Base-by-base conservation (phyloP, 164 flowering plant genomes). In the Tetracentron sinense region DNA sequence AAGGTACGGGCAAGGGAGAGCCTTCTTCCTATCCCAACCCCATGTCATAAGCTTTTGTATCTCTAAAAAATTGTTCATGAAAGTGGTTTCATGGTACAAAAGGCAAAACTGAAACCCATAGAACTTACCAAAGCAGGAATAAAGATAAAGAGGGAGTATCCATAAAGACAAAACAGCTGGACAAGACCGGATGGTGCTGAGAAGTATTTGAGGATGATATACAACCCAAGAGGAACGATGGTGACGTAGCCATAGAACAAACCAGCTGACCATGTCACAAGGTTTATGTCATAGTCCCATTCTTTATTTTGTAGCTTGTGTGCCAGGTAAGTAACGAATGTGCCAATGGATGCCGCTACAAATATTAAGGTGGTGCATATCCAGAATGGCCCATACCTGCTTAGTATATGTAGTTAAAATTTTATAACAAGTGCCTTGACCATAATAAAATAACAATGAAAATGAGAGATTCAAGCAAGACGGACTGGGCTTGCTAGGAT, bases 311-410 rank as follows among this genome's bases (percentile, higher is more conserved):
- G 78, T 65, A 90, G 63, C 74, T 88, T 92, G 85, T 90, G 99
- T 53, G 94, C 89, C 69, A 95, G 58, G 56, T 90, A 95, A 52
- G 99, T 95, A 42, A 85, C 96, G 78, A 95, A 88, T 29, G 99
- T 95, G 58, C 97, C 94, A 61, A 95, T 90, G 8, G 99, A 72
- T 69, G 99, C 99, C 1, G 99, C 97, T 7, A 95, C 97, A 75
- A 95, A 95, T 59, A 95, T 92, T 51, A 95, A 73, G 57, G 98
- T 90, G 25, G 94, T 82, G 84, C 96, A 90, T 68, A 95, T 90
- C 99, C 99, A 95, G 72, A 95, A 95, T 51, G 98, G 99, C 29
- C 99, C 99, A 67, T 92, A 95, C 85, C 99, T 95, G 84, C 63
- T 38, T 27, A 66, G 33, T 12, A 54, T 44, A 60, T 27, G 8